Evolutionary conservation across 2,329 filamentous ascomycete genomes (phyloP).

Genomic region (Phialophora chinensis): DNA sequence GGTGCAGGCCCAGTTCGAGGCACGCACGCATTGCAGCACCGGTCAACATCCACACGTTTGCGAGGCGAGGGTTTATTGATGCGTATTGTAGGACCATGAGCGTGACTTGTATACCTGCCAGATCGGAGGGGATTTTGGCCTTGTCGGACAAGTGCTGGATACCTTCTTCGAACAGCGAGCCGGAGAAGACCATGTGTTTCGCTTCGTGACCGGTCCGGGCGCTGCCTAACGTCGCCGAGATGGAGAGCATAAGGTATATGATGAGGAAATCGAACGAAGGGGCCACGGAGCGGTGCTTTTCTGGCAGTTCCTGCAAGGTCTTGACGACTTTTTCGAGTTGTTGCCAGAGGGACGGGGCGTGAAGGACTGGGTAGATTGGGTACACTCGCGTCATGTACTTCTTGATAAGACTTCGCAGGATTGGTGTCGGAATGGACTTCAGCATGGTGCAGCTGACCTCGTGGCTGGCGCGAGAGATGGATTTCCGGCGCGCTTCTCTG

Average conservation of each 20-base stretch:
- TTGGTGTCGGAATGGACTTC: conserved; percentile 38
- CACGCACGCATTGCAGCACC: conserved; percentile 42
- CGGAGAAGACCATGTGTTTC: conserved; percentile 44
- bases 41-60: conserved; percentile 42
- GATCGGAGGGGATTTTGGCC: conserved; percentile 41
- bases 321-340: conserved; percentile 40
- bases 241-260: conserved; percentile 44
- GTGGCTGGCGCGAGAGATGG: conserved; percentile 31
- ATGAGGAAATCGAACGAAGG: conserved; percentile 44
- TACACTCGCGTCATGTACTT: conserved; percentile 44
- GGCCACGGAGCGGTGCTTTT: conserved; percentile 33
- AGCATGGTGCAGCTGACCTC: conserved; percentile 40
- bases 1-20: conserved; percentile 41
- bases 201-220: conserved; percentile 43
- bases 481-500: conserved; percentile 34
- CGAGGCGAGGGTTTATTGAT: conserved; percentile 40
- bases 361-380: conserved; percentile 42
- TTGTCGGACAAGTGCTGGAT: conserved; percentile 44
- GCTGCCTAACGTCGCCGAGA: conserved; percentile 43
- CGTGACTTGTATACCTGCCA: conserved; percentile 41
- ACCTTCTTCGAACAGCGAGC: conserved; percentile 44
- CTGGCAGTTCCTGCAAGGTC: conserved; percentile 36
- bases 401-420: conserved; percentile 41
- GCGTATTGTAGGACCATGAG: conserved; percentile 41
- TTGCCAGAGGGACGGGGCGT: conserved; percentile 41